Evolutionary conservation across 129 eudicot genomes (phyloP).

Genomic region (Tagetes patula): DNA sequence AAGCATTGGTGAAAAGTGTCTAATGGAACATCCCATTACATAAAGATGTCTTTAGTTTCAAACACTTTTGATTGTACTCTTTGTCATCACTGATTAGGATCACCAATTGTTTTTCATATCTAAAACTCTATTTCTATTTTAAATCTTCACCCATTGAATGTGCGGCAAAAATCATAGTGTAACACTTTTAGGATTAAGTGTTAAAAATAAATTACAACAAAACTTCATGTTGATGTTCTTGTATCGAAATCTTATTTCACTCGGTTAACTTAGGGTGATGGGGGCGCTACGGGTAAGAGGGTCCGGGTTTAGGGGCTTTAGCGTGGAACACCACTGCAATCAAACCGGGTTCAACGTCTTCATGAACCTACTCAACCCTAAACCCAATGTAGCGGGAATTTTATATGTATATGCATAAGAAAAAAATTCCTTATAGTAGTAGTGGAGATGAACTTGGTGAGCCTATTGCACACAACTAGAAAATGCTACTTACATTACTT

Average conservation of each 20-base stretch:
- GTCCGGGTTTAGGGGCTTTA: too few species aligned
- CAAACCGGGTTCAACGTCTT: too few species aligned
- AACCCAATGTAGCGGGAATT: too few species aligned
- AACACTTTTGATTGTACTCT: slow-evolving; percentile 38
- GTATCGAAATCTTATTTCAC: background rate
- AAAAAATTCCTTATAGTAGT: too few species aligned
- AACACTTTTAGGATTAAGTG: background rate
- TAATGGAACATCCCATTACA: slow-evolving; percentile 36
- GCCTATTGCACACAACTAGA: too few species aligned
- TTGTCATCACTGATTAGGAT: slow-evolving; percentile 45
- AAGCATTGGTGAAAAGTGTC: slow-evolving; percentile 29
- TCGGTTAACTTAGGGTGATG: too few species aligned
- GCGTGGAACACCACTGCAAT: too few species aligned
- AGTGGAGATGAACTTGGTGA: too few species aligned
- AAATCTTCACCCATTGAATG: slow-evolving; percentile 18
- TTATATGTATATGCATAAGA: too few species aligned
- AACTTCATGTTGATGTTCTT: background rate
- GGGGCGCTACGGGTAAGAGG: too few species aligned
- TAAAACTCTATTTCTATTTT: background rate
- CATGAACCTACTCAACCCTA: too few species aligned
- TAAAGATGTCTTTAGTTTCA: slow-evolving; percentile 25
- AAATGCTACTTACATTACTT: too few species aligned
- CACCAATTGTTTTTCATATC: slow-evolving; percentile 29
- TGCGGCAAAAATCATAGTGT: background rate
- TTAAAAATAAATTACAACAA: background rate